Base-by-base conservation (phyloP, 2,329 filamentous ascomycete genomes). In the Diaporthe batatas region DNA sequence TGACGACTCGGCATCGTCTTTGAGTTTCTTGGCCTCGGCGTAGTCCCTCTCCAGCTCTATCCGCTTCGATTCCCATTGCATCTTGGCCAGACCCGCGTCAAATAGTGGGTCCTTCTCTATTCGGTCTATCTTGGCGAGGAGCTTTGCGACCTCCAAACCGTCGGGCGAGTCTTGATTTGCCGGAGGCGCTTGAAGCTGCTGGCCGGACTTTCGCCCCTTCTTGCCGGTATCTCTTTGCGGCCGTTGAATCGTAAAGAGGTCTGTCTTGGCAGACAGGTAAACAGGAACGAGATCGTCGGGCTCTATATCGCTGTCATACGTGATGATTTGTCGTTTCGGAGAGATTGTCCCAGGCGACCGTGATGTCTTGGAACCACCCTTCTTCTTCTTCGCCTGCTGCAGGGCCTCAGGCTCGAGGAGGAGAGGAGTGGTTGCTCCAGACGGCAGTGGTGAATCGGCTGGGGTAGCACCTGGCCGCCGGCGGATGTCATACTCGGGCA, bases 101-200 rank as follows among this genome's bases (percentile, higher is more conserved):
- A 95, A 95, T 3, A 96, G 83, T 21, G 94, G 86, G 79, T 96
- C 93, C 34, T 90, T 92, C 78, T 96, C 92, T 54, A 98, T 94
- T 74, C 89, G 89, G 49, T 91, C 88, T 51, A 98, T 84, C 79
- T 95, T 97, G 21, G 91, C 90, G 53, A 92, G 87, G 2, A 97
- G 82, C 77, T 91, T 94, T 12, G 88, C 87, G 55, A 91, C 84
- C 74, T 90, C 88, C 29, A 88, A 80, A 21, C 82, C 80, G 36
- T 84, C 81, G 77, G 39, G 75, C 70, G 36, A 75, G 72, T 74
- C 72, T 57, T 39, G 39, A 11, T 47, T 39, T 54, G 68, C 12
- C 12, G 42, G 32, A 47, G 73, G 64, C 44, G 72, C 55, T n/a
- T 75, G 72, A 14, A 74, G 74, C 70, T 77, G 75, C 72, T 75